These are phyloP conservation scores for Leccinum boreale DNA, from an alignment of 768 basidiomycete genomes.

Conservation along the genomic window DNA sequence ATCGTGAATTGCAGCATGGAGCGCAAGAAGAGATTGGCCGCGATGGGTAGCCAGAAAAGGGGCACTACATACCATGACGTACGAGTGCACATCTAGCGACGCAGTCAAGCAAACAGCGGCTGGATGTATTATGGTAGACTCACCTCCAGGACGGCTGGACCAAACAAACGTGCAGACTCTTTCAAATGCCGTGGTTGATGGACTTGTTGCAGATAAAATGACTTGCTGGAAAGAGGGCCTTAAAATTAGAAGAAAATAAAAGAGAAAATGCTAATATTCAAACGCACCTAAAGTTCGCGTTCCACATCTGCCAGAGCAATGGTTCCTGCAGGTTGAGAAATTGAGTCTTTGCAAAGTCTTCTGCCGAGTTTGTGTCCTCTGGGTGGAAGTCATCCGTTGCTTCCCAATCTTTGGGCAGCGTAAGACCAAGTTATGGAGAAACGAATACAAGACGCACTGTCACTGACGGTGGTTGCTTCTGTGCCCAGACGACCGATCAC, in stretches of 20 bases:
- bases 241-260: neutral
- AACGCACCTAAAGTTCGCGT: slow-evolving; percentile 73
- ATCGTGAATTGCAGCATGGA: slow-evolving; percentile 80
- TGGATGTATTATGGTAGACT: slow-evolving; percentile 8
- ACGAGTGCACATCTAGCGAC: slow-evolving; percentile 66
- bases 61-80: slow-evolving; percentile 96
- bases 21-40: slow-evolving; percentile 72
- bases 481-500: slow-evolving; percentile 78
- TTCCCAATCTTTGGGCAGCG: slow-evolving; percentile 67
- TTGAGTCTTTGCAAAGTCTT: slow-evolving; percentile 84
- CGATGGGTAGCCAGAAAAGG: slow-evolving; percentile 86
- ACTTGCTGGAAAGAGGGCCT: slow-evolving; percentile 55
- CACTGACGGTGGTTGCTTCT: slow-evolving; percentile 69
- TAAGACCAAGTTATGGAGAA: slow-evolving; percentile 8
- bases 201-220: slow-evolving; percentile 93
- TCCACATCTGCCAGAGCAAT: slow-evolving; percentile 82
- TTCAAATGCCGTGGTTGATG: slow-evolving; percentile 91
- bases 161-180: slow-evolving; percentile 85
- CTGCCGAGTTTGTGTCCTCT: slow-evolving; percentile 76
- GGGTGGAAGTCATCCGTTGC: slow-evolving; percentile 88
- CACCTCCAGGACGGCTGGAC: slow-evolving; percentile 77
- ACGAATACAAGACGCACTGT: slow-evolving; percentile 51
- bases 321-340: slow-evolving; percentile 91
- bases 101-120: neutral
- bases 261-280: neutral